Evolutionary conservation across 106 monocot genomes (phyloP).

Genomic region (Cymbidium sinense): DNA sequence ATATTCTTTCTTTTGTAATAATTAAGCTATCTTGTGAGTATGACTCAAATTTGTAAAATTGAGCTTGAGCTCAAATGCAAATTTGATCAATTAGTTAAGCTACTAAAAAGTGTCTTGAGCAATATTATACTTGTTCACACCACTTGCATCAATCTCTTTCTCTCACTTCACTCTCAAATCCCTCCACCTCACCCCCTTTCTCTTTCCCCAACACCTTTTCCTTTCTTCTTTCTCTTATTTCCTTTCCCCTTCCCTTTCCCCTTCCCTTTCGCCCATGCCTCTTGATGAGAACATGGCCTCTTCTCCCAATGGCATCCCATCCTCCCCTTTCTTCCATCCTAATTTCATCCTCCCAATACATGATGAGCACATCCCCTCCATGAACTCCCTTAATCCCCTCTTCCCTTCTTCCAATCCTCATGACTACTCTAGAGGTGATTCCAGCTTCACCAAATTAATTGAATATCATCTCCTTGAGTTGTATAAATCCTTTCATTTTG

Average conservation of each 20-base stretch:
- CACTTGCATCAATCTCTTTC: neutral
- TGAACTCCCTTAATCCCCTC: slow-evolving; percentile 5
- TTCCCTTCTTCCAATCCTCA: slow-evolving; percentile 11
- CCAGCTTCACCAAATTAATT: neutral
- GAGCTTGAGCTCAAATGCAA: too few relatives aligned
- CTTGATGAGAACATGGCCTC: slow-evolving; percentile 27
- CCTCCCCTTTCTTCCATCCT: slow-evolving; percentile 61
- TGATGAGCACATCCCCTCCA: neutral
- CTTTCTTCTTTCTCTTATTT: neutral
- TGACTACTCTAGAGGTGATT: slow-evolving; percentile 30
- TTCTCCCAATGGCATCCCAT: too few relatives aligned
- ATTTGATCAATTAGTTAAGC: too few relatives aligned
- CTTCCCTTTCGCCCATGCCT: slow-evolving; percentile 8
- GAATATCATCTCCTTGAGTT: neutral
- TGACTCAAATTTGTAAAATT: too few relatives aligned
- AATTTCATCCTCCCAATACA: slow-evolving; percentile 52
- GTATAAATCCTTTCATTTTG: neutral
- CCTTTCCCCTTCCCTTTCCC: neutral
- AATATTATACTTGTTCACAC: too few relatives aligned
- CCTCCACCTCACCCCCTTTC: neutral
- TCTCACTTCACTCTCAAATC: neutral
- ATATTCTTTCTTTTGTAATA: too few relatives aligned
- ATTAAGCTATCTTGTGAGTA: too few relatives aligned
- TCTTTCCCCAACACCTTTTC: neutral
- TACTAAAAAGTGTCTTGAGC: too few relatives aligned